Base-by-base conservation (phyloP, 306 rosid species). In the Acacia melanoxylon region DNA sequence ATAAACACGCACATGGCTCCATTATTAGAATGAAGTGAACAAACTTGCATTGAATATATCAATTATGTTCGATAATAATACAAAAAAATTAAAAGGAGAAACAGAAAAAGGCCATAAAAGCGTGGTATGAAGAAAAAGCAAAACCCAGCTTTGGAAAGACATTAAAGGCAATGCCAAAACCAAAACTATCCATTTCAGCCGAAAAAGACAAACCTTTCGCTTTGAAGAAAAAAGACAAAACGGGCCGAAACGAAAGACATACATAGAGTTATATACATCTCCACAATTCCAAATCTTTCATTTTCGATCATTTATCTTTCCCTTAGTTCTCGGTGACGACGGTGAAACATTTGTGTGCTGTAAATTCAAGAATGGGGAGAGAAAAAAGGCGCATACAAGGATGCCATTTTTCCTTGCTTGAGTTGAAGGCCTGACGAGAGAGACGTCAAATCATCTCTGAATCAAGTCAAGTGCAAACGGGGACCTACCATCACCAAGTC, bases 381-480 rank as follows among this genome's bases (percentile, higher is more conserved):
- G 40, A 37, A 0, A 78, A 62, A 80, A 51, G 63, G 79, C 33
- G 54, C 20, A 49, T 74, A n/a, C 56, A 69, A 11, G 82, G 71
- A 82, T 46, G 81, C 67, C 48, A 33, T 9, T 46, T 35, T 44
- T 24, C 27, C 37, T 33, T 61, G 12, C 67, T 33, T 20, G 8
- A 5, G 25, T 15, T 13, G n/a, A 51, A 51, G 77, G 35, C 85
- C 79, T 73, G 75, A 77, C 41, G 41, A 74, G 86, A 29, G 92
- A 89, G 45, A 82, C 81, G 88, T 89, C 94, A 85, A 85, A 86
- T 90, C 92, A 79, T 27, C 41, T 72, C 46, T 72, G 41, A 37
- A 37, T 12, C 19, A 81, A 63, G 65, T 80, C 70, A 78, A 78
- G 75, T 87, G 83, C 70, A 49, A 78, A 78, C 48, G 62, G 84